These are phyloP conservation scores for Xylaria digitata DNA, from an alignment of 2,329 filamentous ascomycete genomes.

Conservation along the genomic window DNA sequence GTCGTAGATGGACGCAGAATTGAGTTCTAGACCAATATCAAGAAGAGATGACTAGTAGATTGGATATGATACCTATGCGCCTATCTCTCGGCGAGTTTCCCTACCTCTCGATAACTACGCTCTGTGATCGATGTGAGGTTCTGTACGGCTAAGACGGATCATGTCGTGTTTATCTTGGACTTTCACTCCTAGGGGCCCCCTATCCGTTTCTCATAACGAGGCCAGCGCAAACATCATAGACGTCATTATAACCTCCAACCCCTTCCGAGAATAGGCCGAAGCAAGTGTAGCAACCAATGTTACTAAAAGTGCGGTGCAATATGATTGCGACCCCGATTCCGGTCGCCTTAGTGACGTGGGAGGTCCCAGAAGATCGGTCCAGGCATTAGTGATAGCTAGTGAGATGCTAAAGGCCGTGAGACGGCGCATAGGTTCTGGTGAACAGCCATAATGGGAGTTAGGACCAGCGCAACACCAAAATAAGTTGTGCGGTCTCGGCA, in stretches of 20 bases:
- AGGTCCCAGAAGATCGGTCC: not conserved
- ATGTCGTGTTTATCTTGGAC: not conserved
- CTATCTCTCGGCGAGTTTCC: conserved; percentile 7
- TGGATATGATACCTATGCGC: conserved; percentile 10
- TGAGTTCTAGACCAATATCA: conserved; percentile 14
- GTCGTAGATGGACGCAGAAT: not conserved
- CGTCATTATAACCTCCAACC: conserved; percentile 4
- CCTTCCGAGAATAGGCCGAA: conserved; percentile 4
- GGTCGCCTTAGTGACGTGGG: not conserved
- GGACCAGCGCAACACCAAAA: not conserved
- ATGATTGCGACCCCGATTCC: not conserved
- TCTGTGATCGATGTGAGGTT: not conserved
- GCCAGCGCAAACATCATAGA: not conserved
- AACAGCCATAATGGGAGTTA: not conserved
- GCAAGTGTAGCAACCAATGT: conserved; percentile 4
- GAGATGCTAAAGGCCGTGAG: conserved; percentile 5
- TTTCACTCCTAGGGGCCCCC: not conserved
- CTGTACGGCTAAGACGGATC: not conserved
- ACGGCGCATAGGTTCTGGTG: not conserved
- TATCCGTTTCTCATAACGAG: conserved; percentile 4
- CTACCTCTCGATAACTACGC: not conserved
- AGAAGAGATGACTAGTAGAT: conserved; percentile 14
- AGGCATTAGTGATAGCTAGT: conserved; percentile 20
- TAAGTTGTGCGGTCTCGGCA: conserved; percentile 25
- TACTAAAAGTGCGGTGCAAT: conserved; percentile 8